phyloP scores from a whole-genome alignment of 164 flowering plant species.

The Brasenia schreberi region DNA sequence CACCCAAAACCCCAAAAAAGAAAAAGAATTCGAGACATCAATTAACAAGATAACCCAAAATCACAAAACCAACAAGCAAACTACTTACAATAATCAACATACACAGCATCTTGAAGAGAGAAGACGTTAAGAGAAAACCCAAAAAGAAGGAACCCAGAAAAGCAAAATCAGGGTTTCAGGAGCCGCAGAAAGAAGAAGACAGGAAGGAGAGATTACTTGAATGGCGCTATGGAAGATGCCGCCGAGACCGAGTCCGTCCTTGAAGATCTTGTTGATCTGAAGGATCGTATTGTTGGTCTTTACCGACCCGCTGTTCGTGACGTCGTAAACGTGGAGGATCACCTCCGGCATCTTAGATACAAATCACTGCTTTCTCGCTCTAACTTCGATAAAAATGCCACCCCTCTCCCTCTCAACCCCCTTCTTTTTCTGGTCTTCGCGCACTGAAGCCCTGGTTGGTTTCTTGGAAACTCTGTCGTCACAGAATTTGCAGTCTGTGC shows the following conservation, averaged over 20 bases:
- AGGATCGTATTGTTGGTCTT: slow-evolving; percentile 94
- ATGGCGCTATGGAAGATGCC: slow-evolving; percentile 97
- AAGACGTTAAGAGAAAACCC: neutral
- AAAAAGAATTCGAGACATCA: neutral
- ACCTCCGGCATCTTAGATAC: slow-evolving; percentile 48
- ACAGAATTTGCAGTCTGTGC: too few species aligned
- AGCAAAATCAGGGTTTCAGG: neutral
- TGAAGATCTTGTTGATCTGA: slow-evolving; percentile 94
- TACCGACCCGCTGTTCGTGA: slow-evolving; percentile 77
- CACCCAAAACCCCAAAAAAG: neutral
- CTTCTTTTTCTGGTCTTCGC: neutral
- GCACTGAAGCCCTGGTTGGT: neutral
- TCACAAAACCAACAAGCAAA: neutral
- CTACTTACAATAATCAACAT: neutral
- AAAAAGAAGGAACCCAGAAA: neutral
- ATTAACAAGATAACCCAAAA: neutral
- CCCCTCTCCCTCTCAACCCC: slow-evolving; percentile 10
- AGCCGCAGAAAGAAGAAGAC: neutral
- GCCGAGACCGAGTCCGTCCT: slow-evolving; percentile 95
- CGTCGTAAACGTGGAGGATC: slow-evolving; percentile 74
- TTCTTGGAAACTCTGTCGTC: too few species aligned
- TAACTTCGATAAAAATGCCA: neutral
- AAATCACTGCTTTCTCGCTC: slow-evolving; percentile 5
- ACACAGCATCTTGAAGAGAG: neutral
- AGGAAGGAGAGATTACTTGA: slow-evolving; percentile 33